Conservation (phyloP, 345 rosid genomes). For the Barbarea vulgaris region DNA sequence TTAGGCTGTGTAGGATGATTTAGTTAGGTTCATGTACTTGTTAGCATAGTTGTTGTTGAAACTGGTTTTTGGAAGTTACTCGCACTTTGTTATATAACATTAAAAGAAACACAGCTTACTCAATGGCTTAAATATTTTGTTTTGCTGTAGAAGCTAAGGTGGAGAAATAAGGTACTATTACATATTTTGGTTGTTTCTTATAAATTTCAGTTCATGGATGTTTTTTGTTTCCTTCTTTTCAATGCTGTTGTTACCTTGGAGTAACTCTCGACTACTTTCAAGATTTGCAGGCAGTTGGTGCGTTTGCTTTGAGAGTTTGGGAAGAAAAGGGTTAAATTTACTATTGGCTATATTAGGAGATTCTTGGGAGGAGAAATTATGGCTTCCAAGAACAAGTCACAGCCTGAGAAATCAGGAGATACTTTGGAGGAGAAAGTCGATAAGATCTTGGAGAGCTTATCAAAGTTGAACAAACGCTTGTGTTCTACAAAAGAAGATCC, state of each 20-base stretch:
- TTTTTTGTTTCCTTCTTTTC: not conserved
- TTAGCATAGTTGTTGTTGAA: too few relatives aligned
- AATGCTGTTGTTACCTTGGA: not conserved
- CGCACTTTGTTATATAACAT: too few relatives aligned
- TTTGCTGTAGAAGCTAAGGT: too few relatives aligned
- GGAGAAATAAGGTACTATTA: too few relatives aligned
- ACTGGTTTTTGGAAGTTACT: too few relatives aligned
- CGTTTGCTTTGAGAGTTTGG: not conserved
- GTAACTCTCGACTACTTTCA: not conserved
- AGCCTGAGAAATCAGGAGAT: not conserved
- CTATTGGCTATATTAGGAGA: not conserved
- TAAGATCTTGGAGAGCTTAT: slow-evolving; percentile 5
- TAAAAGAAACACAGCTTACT: too few relatives aligned
- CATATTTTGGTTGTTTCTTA: too few relatives aligned
- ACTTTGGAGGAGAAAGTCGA: slow-evolving; percentile 4
- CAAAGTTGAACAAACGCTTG: not conserved
- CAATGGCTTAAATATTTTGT: too few relatives aligned
- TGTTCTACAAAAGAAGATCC: not conserved
- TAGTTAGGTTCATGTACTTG: too few relatives aligned
- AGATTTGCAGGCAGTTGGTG: slow-evolving; percentile 6
- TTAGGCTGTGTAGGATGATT: too few relatives aligned
- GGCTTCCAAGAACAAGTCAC: slow-evolving; percentile 13
- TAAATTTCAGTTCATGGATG: too few relatives aligned
- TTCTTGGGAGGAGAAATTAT: not conserved
- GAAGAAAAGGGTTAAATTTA: not conserved